These are phyloP conservation scores for Clonostachys byssicola DNA, from an alignment of 2,329 filamentous ascomycete species.

Conservation along the genomic window DNA sequence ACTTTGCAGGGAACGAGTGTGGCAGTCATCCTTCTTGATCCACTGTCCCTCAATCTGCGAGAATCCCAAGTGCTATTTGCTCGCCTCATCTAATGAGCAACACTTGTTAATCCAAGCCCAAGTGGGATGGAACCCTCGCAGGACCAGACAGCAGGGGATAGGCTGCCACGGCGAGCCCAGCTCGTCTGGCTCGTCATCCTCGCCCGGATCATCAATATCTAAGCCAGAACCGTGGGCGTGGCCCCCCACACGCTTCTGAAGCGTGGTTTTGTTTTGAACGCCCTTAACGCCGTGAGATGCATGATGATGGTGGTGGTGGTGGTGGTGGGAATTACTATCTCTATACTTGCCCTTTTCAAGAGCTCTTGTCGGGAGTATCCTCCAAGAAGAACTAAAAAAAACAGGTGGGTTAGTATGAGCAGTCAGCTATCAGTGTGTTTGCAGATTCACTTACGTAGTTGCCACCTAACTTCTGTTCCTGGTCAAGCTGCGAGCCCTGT, in stretches of 20 bases:
- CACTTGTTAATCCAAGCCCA: neutral
- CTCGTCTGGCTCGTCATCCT: conserved; percentile 65
- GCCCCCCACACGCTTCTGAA: conserved; percentile 18
- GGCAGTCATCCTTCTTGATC: conserved; percentile 61
- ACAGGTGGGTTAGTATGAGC: conserved; percentile 11
- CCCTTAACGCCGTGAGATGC: conserved; percentile 26
- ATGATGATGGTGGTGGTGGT: conserved; percentile 20
- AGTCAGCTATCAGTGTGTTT: neutral
- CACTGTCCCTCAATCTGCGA: conserved; percentile 52
- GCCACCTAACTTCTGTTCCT: conserved; percentile 90
- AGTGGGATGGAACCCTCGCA: conserved; percentile 25
- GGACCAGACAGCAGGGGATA: conserved; percentile 66
- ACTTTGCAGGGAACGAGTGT: conserved; percentile 37
- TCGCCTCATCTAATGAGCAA: neutral
- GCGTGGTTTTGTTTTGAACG: conserved; percentile 38
- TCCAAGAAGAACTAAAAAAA: conserved; percentile 83
- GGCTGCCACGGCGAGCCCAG: conserved; percentile 54
- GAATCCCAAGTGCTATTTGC: neutral
- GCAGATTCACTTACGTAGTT: conserved; percentile 71
- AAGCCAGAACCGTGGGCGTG: conserved; percentile 23
- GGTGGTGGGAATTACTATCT: neutral
- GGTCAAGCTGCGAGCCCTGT: conserved; percentile 88
- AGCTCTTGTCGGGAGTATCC: conserved; percentile 55
- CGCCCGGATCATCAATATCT: conserved; percentile 47
- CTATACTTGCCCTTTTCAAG: conserved; percentile 50